These are phyloP conservation scores for Aureobasidium sp. DNA, from an alignment of 2,329 filamentous ascomycete genomes.

Conservation along the genomic window DNA sequence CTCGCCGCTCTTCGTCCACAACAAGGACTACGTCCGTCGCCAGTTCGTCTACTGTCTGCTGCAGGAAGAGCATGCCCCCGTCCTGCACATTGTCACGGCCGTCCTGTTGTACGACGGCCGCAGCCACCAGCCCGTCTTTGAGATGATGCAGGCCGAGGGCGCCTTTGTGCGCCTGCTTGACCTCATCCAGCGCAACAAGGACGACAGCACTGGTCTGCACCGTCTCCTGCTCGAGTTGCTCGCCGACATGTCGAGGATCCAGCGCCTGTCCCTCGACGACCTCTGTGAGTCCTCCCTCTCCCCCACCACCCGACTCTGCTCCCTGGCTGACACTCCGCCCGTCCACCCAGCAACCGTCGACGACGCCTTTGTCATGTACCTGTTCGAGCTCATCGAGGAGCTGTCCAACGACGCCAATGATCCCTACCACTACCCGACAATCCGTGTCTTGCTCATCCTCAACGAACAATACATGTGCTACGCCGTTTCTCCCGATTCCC, in stretches of 20 bases:
- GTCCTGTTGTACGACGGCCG: slow-evolving; percentile 84
- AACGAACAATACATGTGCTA: slow-evolving; percentile 97
- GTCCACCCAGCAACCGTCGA: slow-evolving; percentile 46
- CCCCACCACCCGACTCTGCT: neutral
- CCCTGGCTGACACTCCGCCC: too few relatives aligned
- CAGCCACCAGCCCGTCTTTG: slow-evolving; percentile 68
- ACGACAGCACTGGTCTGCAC: slow-evolving; percentile 65
- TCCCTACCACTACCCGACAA: slow-evolving; percentile 92
- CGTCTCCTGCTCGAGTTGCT: slow-evolving; percentile 77
- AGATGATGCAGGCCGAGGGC: slow-evolving; percentile 78
- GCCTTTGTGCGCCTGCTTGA: slow-evolving; percentile 79
- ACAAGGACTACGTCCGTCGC: slow-evolving; percentile 80
- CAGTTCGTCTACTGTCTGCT: slow-evolving; percentile 90
- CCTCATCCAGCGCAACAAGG: slow-evolving; percentile 60
- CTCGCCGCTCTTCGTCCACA: slow-evolving; percentile 64
- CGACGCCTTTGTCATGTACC: slow-evolving; percentile 74
- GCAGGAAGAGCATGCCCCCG: slow-evolving; percentile 72
- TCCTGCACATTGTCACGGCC: slow-evolving; percentile 75
- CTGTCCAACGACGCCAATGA: slow-evolving; percentile 81
- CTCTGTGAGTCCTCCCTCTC: slow-evolving; percentile 46
- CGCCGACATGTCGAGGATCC: slow-evolving; percentile 94
- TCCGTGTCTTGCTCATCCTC: slow-evolving; percentile 83
- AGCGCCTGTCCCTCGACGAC: slow-evolving; percentile 70
- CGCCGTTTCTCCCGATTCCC: slow-evolving; percentile 32
- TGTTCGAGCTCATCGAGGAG: slow-evolving; percentile 83